phyloP scores from a whole-genome alignment of 75 land plant species.

The Chamaecyparis obtusa region DNA sequence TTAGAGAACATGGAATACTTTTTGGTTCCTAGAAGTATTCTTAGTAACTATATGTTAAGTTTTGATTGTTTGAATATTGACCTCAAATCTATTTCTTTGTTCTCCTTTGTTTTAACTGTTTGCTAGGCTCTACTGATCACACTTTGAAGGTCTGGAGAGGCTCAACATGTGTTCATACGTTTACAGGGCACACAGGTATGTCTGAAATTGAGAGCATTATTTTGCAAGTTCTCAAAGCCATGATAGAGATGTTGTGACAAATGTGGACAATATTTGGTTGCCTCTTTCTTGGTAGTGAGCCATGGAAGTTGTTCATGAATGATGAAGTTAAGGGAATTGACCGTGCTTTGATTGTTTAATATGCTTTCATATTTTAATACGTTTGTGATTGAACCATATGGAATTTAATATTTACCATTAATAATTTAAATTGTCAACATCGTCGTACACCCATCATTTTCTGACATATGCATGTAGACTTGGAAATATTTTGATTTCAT shows the following conservation, averaged over 20 bases:
- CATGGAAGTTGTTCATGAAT: neutral
- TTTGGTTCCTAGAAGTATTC: neutral
- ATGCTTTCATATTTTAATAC: neutral
- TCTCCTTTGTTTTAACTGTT: neutral
- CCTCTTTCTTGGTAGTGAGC: neutral
- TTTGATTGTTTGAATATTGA: neutral
- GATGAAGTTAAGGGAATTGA: neutral
- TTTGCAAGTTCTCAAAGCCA: neutral
- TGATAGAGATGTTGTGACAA: neutral
- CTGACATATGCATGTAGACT: neutral
- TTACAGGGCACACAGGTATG: constrained; percentile 84
- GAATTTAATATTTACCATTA: neutral
- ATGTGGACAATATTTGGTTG: neutral
- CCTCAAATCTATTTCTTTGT: neutral
- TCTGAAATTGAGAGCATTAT: neutral
- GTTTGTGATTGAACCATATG: neutral
- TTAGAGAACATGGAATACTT: neutral
- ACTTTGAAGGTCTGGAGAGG: constrained; percentile 91
- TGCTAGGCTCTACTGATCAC: constrained; percentile 83
- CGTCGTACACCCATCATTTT: neutral
- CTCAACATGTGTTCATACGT: constrained; percentile 58
- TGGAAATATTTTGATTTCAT: neutral
- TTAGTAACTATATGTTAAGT: neutral
- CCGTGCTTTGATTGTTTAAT: neutral
- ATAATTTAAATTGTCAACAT: neutral